Evolutionary conservation across 768 basidiomycete species (phyloP).

Genomic region (Russula brevipes): DNA sequence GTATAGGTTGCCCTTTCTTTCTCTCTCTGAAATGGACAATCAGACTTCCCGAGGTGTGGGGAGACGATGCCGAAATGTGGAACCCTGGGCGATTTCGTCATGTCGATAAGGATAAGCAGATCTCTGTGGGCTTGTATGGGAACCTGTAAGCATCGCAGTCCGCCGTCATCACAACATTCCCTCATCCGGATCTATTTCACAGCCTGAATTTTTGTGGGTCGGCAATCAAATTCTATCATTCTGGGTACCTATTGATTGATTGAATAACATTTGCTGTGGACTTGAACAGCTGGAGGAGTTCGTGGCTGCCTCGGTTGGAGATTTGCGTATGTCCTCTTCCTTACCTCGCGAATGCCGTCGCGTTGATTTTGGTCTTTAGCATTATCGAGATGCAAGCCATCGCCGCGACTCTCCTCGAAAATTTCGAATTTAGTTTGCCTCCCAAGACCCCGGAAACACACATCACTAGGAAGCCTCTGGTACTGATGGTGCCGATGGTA

Average conservation of each 20-base stretch:
- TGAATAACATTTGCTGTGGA: background rate
- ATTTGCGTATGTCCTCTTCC: slow-evolving; percentile 30
- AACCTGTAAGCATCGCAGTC: slow-evolving; percentile 23
- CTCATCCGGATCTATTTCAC: background rate
- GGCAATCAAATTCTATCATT: background rate
- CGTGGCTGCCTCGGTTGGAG: slow-evolving; percentile 28
- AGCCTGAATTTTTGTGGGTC: slow-evolving; percentile 13
- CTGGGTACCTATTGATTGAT: background rate
- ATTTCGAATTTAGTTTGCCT: slow-evolving; percentile 35
- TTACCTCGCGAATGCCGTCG: background rate
- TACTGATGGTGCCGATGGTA: slow-evolving; percentile 35
- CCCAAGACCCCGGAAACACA: slow-evolving; percentile 27
- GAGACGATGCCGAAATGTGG: slow-evolving; percentile 31
- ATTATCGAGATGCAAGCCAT: slow-evolving; percentile 36
- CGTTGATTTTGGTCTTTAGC: slow-evolving; percentile 18
- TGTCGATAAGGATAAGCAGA: slow-evolving; percentile 23
- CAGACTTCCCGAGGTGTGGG: slow-evolving; percentile 31
- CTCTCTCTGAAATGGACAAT: background rate
- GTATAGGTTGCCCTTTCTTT: too few relatives aligned
- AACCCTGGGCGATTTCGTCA: slow-evolving; percentile 30
- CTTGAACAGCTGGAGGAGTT: slow-evolving; percentile 21
- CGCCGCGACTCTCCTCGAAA: slow-evolving; percentile 34
- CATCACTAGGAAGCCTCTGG: slow-evolving; percentile 32
- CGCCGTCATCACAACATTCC: too few relatives aligned
- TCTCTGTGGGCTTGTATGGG: slow-evolving; percentile 22